These are phyloP conservation scores for Penstemon barbatus DNA, from an alignment of 257 asterid genomes.

Conservation along the genomic window DNA sequence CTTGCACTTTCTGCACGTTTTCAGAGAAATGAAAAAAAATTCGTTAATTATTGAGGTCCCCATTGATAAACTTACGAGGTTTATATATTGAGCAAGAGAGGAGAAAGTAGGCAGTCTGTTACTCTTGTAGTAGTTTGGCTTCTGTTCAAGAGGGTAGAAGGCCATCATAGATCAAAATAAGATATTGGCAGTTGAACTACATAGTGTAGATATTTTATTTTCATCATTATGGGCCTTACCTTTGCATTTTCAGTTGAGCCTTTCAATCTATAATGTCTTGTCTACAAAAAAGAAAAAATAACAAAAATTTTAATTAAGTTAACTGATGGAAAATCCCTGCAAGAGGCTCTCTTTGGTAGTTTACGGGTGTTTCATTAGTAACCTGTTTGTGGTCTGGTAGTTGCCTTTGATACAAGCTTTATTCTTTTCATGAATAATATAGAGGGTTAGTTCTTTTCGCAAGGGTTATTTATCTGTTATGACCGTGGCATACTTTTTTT, in stretches of 20 bases:
- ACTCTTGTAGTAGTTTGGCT: too few species aligned
- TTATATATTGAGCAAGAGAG: too few species aligned
- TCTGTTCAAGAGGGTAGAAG: too few species aligned
- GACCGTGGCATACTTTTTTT: background rate
- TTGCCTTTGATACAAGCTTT: background rate
- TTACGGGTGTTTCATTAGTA: background rate
- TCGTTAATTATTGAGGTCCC: too few species aligned
- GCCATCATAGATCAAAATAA: too few species aligned
- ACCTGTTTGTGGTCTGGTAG: background rate
- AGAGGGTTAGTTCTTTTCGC: background rate
- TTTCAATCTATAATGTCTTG: background rate
- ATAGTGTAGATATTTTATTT: background rate
- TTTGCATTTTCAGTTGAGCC: background rate
- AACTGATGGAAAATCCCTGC: background rate
- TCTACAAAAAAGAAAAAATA: background rate
- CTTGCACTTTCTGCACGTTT: too few species aligned
- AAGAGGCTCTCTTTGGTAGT: background rate
- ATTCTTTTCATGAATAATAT: background rate
- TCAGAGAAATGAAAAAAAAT: too few species aligned
- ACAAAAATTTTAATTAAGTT: background rate
- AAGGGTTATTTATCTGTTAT: slow-evolving; percentile 20
- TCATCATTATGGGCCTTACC: background rate
- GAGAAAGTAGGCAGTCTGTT: too few species aligned
- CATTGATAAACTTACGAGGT: too few species aligned
- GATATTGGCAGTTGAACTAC: too few species aligned